phyloP scores from a whole-genome alignment of 108 stramenopile species.

The Seminavis robusta region DNA sequence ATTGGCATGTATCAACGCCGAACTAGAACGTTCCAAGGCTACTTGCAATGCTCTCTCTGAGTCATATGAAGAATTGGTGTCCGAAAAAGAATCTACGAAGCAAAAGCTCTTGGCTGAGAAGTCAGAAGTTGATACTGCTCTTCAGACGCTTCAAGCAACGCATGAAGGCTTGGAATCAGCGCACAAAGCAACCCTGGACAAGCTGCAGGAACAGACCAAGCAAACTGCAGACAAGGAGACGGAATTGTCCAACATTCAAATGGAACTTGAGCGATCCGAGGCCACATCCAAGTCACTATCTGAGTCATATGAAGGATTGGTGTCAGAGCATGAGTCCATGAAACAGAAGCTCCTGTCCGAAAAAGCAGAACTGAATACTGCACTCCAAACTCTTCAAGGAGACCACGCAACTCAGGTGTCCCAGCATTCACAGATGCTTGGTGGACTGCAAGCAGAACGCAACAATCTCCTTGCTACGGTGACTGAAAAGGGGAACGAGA shows the following conservation, averaged over 20 bases:
- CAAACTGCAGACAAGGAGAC: background rate
- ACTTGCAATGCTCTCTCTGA: conserved; percentile 60
- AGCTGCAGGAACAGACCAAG: conserved; percentile 3
- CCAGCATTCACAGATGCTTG: background rate
- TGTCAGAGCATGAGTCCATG: conserved; percentile 68
- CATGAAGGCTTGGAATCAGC: conserved; percentile 49
- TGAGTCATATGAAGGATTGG: conserved; percentile 67
- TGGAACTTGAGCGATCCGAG: background rate
- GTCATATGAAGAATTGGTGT: conserved; percentile 66
- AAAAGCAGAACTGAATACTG: conserved; percentile 13
- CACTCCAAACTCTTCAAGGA: conserved; percentile 9
- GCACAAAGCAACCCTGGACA: background rate
- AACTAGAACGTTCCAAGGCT: background rate
- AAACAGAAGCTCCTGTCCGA: conserved; percentile 80
- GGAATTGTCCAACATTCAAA: background rate
- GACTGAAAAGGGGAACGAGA: no score
- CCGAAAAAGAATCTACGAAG: conserved; percentile 68
- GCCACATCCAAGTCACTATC: conserved; percentile 52
- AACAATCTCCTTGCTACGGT: background rate
- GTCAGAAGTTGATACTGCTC: background rate
- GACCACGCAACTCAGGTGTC: conserved; percentile 51
- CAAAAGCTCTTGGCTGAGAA: conserved; percentile 81
- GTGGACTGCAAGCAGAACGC: background rate
- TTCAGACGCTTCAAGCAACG: conserved; percentile 10
- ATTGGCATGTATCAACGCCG: no score